These are phyloP conservation scores for Rhinocladiella similis DNA, from an alignment of 2,329 filamentous ascomycete species.

Conservation along the genomic window DNA sequence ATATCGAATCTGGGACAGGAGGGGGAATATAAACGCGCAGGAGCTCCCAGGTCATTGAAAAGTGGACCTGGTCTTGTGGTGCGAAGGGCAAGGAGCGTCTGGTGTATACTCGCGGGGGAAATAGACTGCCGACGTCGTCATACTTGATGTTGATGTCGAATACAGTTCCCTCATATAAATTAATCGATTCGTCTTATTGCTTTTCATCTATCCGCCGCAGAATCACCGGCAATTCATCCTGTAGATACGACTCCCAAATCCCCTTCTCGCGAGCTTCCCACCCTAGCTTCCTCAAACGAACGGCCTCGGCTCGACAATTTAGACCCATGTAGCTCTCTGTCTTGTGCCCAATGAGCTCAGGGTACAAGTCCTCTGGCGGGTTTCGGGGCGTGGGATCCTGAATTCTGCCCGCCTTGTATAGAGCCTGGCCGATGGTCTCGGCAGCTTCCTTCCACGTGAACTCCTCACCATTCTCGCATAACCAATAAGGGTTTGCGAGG, in stretches of 20 bases:
- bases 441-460: conserved; percentile 46
- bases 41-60: no score
- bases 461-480: conserved; percentile 45
- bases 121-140: no score
- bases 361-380: conserved; percentile 40
- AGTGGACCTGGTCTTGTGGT: no score
- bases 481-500: conserved; percentile 50
- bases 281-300: conserved; percentile 45
- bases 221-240: conserved; percentile 40
- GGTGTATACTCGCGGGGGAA: no score
- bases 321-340: conserved; percentile 41
- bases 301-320: conserved; percentile 46
- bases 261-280: conserved; percentile 49
- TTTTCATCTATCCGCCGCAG: conserved; percentile 1
- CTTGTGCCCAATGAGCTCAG: conserved; percentile 42
- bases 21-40: no score
- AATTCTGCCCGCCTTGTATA: conserved; percentile 42
- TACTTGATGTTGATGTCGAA: no score
- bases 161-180: no score
- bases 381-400: conserved; percentile 37
- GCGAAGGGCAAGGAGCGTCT: no score
- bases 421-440: conserved; percentile 37
- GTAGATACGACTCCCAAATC: conserved; percentile 38
- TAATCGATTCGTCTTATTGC: no score
- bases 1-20: no score